phyloP scores from a whole-genome alignment of 306 rosid genomes.

The Herpetospermum pedunculosum region DNA sequence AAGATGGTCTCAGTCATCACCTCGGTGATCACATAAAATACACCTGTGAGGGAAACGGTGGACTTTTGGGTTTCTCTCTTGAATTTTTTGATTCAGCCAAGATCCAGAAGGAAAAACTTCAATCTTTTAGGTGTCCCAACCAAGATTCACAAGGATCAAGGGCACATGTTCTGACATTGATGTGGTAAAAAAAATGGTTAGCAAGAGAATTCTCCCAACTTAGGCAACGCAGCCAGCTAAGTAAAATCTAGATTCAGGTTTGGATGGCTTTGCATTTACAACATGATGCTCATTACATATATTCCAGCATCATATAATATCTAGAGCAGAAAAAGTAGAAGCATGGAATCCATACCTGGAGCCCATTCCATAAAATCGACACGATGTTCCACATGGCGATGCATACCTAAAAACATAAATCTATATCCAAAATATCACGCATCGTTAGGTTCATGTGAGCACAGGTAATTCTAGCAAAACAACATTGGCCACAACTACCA shows the following conservation, averaged over 20 bases:
- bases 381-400: slow-evolving; percentile 90
- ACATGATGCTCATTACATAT: not conserved
- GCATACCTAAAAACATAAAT: slow-evolving; percentile 81
- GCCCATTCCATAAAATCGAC: slow-evolving; percentile 99
- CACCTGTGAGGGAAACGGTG: not conserved
- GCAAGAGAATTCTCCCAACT: not conserved
- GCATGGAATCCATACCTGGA: slow-evolving; percentile 56
- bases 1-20: not conserved
- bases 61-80: not conserved
- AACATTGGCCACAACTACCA: not conserved
- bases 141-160: not conserved
- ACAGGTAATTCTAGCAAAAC: not conserved
- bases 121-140: not conserved
- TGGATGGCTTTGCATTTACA: not conserved
- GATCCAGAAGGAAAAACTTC: not conserved
- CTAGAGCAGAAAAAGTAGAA: not conserved
- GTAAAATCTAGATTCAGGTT: not conserved
- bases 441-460: not conserved
- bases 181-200: not conserved
- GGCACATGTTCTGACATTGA: not conserved
- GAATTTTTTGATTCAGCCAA: not conserved
- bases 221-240: not conserved
- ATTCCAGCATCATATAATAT: not conserved
- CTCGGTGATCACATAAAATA: not conserved
- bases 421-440: slow-evolving; percentile 31